Evolutionary conservation across 495 filamentous ascomycete species (phyloP).

Genomic region (Trichoderma parareesei): DNA sequence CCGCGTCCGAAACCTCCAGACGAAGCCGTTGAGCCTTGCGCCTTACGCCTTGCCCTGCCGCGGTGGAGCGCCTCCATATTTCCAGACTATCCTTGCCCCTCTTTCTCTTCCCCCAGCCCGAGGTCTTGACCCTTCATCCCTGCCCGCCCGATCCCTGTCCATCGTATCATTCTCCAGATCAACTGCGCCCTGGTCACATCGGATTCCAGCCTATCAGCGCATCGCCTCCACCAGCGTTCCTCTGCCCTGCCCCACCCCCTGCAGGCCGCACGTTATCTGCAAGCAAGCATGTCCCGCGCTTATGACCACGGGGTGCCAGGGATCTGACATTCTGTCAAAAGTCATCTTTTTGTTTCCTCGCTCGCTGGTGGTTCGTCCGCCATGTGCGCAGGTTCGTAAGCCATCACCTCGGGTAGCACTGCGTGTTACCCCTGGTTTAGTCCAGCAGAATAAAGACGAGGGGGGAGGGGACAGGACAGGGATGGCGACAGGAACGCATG

Average conservation of each 20-base stretch:
- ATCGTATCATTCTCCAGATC: constrained; percentile 7
- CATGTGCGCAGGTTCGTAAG: not conserved
- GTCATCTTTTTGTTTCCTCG: not conserved
- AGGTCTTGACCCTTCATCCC: too few species aligned
- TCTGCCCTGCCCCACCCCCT: not conserved
- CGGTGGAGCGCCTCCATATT: not conserved
- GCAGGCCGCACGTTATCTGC: constrained; percentile 9
- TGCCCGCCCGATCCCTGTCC: not conserved
- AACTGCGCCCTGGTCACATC: constrained; percentile 2
- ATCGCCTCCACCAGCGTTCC: not conserved
- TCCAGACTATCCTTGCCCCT: not conserved
- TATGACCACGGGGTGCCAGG: not conserved
- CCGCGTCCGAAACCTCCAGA: not conserved
- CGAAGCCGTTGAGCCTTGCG: not conserved
- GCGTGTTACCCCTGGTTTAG: not conserved
- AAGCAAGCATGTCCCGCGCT: constrained; percentile 1
- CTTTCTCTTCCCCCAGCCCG: not conserved
- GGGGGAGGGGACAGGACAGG: not conserved
- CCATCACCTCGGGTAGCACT: not conserved
- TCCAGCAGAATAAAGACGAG: not conserved
- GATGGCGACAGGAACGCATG: not conserved
- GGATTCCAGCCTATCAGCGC: not conserved
- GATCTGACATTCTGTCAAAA: constrained; percentile 1
- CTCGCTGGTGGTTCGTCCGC: not conserved
- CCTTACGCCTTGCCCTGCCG: not conserved